Conservation (phyloP, 2,329 filamentous ascomycete species). For the Hyphodiscus sp. region DNA sequence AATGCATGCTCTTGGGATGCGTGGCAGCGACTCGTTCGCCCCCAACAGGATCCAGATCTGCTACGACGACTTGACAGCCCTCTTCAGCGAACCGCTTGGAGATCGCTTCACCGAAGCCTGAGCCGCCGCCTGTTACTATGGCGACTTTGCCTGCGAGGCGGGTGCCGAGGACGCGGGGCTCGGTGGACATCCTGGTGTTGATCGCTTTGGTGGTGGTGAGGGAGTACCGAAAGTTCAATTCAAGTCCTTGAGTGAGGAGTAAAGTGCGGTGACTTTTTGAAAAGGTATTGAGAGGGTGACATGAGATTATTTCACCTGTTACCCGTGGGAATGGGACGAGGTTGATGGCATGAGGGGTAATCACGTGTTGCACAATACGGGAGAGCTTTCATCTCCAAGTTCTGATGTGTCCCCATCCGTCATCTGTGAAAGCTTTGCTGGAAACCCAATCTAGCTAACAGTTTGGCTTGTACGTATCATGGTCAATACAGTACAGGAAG, state of each 20-base stretch:
- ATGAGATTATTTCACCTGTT: no score
- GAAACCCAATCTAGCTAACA: background rate
- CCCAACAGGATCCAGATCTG: slow-evolving; percentile 50
- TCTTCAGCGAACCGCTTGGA: slow-evolving; percentile 51
- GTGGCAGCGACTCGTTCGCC: slow-evolving; percentile 42
- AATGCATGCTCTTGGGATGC: slow-evolving; percentile 28
- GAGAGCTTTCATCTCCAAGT: background rate
- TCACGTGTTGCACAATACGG: background rate
- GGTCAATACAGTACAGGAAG: no score
- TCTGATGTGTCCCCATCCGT: background rate
- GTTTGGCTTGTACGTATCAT: no score
- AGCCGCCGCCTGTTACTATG: slow-evolving; percentile 53
- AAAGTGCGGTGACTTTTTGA: no score
- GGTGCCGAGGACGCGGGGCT: slow-evolving; percentile 17
- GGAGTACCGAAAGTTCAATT: no score
- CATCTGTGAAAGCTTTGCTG: background rate
- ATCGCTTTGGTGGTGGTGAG: background rate
- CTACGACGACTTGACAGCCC: slow-evolving; percentile 54
- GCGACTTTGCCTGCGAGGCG: slow-evolving; percentile 48
- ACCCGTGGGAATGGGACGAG: background rate
- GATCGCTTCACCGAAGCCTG: slow-evolving; percentile 59
- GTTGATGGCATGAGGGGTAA: slow-evolving; percentile 2
- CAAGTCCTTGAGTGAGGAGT: no score
- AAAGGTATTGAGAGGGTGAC: no score
- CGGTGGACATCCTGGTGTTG: slow-evolving; percentile 10